phyloP scores from a whole-genome alignment of 176 grass and related monocot genomes.

The Rhipidocladum racemiflorum region DNA sequence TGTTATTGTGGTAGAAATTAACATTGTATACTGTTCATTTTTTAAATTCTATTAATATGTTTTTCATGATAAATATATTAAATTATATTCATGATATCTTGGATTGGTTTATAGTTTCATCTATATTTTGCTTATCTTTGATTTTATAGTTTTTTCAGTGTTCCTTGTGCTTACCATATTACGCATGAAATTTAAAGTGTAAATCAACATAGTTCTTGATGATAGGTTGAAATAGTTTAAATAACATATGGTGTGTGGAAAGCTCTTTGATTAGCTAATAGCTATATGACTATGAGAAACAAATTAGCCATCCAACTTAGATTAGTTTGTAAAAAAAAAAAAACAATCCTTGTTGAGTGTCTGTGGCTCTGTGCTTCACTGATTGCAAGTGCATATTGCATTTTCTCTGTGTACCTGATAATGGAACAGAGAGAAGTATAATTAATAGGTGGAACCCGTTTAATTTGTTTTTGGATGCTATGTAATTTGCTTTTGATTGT shows the following conservation, averaged over 20 bases:
- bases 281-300: neutral
- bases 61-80: neutral
- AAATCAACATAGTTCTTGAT: neutral
- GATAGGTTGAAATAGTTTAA: neutral
- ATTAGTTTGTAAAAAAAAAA: neutral
- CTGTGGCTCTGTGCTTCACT: neutral
- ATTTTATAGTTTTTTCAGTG: neutral
- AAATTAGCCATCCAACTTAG: neutral
- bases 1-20: neutral
- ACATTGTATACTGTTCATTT: neutral
- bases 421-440: neutral
- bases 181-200: neutral
- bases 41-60: neutral
- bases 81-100: neutral
- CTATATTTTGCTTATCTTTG: neutral
- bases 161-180: neutral
- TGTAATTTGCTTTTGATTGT: neutral
- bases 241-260: neutral
- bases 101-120: neutral
- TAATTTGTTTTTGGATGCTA: neutral
- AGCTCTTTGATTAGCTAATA: neutral
- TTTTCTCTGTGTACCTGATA: neutral
- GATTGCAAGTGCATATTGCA: neutral
- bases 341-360: neutral
- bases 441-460: neutral